Base-by-base conservation (phyloP, 2,329 filamentous ascomycete species). In the Xylaria sp. region DNA sequence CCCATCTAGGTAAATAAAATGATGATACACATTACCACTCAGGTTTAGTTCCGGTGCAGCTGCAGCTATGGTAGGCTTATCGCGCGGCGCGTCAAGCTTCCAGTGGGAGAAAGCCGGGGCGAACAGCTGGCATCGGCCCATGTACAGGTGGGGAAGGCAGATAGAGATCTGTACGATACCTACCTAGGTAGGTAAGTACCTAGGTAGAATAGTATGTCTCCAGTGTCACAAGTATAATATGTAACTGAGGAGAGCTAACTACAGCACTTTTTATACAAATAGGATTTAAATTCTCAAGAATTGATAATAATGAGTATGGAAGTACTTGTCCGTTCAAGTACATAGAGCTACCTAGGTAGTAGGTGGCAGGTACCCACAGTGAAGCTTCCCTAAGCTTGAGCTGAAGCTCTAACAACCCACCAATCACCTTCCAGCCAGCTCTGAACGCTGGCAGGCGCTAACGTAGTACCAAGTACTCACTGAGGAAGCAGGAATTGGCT, bases 11-110 rank as follows among this genome's bases (percentile, higher is more conserved):
- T 64, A 60, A 59, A 63, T 56, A 65, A n/a, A 63, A 63, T 56
- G 37, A 59, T 50, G 60, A 61, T 51, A 57, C 31, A 19, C n/a
- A n/a, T 28, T 28, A 14, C 9, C 25, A 28, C 43, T 23, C 28
- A 46, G 1, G 14, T 15, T 4, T 46, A 46, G 43, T 28, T 25
- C 28, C 25, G 15, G 14, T 53, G 31, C 37, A 52, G 46, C 33
- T 50, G 45, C 55, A 42, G 61, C 55, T 65, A 42, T 56, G 52
- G 43, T 57, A 51, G 61, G 51, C 58, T 69, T 64, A 67, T 65
- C 68, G 69, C 68, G 69, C 69, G 68, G 61, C 69, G 69, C 69
- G 69, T 70, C 60, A 45, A 69, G 46, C 53, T 19, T 42, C 53
- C 62, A 64, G 58, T 58, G 42, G 21, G 23, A 4, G 47, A 51